Base-by-base conservation (phyloP, 2,329 filamentous ascomycete genomes). In the Tolypocladium endophyticum region DNA sequence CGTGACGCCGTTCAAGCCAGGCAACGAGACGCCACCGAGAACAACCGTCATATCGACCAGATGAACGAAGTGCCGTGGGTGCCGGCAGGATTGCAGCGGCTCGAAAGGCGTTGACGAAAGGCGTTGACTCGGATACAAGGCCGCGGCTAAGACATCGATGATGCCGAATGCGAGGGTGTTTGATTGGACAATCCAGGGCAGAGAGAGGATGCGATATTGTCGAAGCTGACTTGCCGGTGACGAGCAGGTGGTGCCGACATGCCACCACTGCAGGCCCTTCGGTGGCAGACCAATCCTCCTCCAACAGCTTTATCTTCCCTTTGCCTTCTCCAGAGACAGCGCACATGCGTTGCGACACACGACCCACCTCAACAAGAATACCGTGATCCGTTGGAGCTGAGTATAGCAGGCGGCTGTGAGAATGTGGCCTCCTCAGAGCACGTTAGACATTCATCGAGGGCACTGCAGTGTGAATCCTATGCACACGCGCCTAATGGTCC, bases 151-250 rank as follows among this genome's bases (percentile, higher is more conserved):
- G 77, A 87, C 89, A 69, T 88, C 70, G 62, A 89, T 87, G 60
- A 89, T 67, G 39, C 87, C 86, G 0, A 87, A 87, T 7, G 89
- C 81, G 23, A 89, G 77, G 9, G 87, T 87, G 39, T 89, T 78
- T 9, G 86, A 75, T 5, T 86, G 85, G 71, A 89, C 87, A 0
- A 86, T 87, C 71, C 84, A 87, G 4, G 87, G 87, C 63, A 89
- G 87, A 1, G 86, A 88, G 79, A 90, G 86, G 71, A 75, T 72
- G n/a, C 18, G 3, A 4, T 18, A 41, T 41, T n/a, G 39, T 72
- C 73, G 4, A 74, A 67, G 52, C 70, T 71, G 60, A 74, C 67
- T 74, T 69, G 58, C 73, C 73, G 36, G 70, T 71, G 11, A 73
- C 61, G 1, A 74, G 64, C 33, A 72, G 68, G 53, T 72, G 67